Evolutionary conservation across 805 yeast genomes (phyloP).

Genomic region (Starmerella kuoi): DNA sequence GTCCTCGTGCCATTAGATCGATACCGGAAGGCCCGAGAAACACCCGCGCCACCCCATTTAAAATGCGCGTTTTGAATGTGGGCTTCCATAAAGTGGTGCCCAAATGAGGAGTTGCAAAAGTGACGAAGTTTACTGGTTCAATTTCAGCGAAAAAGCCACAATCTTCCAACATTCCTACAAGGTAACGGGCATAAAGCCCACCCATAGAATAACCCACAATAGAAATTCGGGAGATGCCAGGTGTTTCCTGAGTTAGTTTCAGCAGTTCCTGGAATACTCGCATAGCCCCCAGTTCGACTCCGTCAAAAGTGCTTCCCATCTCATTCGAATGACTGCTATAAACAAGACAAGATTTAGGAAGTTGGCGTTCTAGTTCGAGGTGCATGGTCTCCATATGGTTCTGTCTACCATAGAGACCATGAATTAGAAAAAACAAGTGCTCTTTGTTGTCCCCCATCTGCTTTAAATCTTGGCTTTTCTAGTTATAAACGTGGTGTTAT

Average conservation of each 20-base stretch:
- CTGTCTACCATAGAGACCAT: slow-evolving; percentile 48
- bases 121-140: slow-evolving; percentile 48
- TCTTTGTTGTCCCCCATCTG: not conserved
- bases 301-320: slow-evolving; percentile 69
- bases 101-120: slow-evolving; percentile 71
- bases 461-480: too few relatives aligned
- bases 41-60: slow-evolving; percentile 44
- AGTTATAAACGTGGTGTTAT: too few relatives aligned
- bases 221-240: slow-evolving; percentile 49
- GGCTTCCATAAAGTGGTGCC: slow-evolving; percentile 13
- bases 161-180: slow-evolving; percentile 51
- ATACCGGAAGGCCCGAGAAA: slow-evolving; percentile 56
- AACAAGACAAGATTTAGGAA: slow-evolving; percentile 30
- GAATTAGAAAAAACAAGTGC: slow-evolving; percentile 15
- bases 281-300: slow-evolving; percentile 50
- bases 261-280: slow-evolving; percentile 53
- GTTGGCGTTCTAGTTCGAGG: slow-evolving; percentile 31
- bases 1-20: slow-evolving; percentile 43
- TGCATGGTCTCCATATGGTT: slow-evolving; percentile 41
- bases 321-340: slow-evolving; percentile 45
- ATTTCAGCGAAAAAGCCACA: slow-evolving; percentile 42
- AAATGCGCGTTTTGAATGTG: slow-evolving; percentile 28
- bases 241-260: slow-evolving; percentile 28
- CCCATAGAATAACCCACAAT: slow-evolving; percentile 81
- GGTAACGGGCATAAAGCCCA: slow-evolving; percentile 65